phyloP scores from a whole-genome alignment of 2,329 filamentous ascomycete genomes.

The Aspergillus bombycis region DNA sequence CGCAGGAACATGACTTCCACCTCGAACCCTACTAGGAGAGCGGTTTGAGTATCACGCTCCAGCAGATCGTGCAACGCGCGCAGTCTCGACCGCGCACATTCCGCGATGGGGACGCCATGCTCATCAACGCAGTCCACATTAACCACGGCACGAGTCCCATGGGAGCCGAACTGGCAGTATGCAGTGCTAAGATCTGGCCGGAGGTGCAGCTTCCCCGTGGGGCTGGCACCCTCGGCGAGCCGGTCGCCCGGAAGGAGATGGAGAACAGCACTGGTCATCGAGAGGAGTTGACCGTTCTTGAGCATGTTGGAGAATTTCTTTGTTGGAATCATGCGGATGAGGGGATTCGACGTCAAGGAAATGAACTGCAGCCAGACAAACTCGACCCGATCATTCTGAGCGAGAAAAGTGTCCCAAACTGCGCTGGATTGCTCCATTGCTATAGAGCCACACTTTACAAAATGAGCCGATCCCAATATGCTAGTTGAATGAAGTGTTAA shows the following conservation, averaged over 20 bases:
- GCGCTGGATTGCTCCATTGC: not conserved
- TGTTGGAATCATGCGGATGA: not conserved
- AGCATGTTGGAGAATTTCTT: not conserved
- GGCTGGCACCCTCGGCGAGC: conserved; percentile 3
- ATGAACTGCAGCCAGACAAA: conserved; percentile 1
- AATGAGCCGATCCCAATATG: too few species aligned
- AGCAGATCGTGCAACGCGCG: not conserved
- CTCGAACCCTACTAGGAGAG: not conserved
- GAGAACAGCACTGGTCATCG: not conserved
- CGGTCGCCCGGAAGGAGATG: conserved; percentile 13
- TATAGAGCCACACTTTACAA: too few species aligned
- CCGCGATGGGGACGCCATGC: conserved; percentile 8
- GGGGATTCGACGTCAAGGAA: not conserved
- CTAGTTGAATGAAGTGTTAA: too few species aligned
- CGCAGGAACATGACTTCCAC: not conserved
- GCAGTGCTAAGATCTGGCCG: conserved; percentile 13
- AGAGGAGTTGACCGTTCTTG: not conserved
- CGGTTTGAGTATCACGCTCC: not conserved
- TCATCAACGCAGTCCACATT: conserved; percentile 9
- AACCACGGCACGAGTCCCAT: conserved; percentile 13
- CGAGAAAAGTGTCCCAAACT: not conserved
- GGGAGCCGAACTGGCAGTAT: conserved; percentile 12
- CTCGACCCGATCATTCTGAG: not conserved
- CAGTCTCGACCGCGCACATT: conserved; percentile 8
- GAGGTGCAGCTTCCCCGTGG: conserved; percentile 10